A percentile compares a stretch with the other conserved stretches of the same genome.
Evolutionary conservation across 148 eudicot species (phyloP).

Genomic region (Beta vulgaris): DNA sequence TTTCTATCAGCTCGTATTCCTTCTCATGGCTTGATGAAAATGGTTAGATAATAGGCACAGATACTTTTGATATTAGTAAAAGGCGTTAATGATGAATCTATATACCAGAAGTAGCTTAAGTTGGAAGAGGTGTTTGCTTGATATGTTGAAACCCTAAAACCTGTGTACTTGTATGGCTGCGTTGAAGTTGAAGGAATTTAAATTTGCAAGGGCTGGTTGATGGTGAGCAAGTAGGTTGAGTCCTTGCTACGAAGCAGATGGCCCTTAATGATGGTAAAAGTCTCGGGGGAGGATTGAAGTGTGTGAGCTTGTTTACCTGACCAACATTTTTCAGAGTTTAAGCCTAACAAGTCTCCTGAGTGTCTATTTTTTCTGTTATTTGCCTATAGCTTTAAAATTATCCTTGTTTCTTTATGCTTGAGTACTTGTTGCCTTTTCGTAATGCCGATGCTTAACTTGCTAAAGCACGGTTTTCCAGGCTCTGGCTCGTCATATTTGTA

Average conservation of each 20-base stretch:
- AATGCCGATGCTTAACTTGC: neutral
- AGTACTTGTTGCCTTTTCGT: neutral
- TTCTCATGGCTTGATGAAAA: neutral
- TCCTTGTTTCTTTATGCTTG: neutral
- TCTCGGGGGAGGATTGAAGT: too few species aligned
- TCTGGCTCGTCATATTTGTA: slow-evolving; percentile 85
- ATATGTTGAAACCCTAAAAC: neutral
- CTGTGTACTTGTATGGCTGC: neutral
- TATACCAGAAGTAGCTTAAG: neutral
- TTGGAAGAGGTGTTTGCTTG: neutral
- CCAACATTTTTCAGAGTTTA: neutral
- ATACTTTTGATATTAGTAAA: neutral
- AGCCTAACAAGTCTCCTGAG: neutral
- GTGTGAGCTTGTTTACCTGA: neutral
- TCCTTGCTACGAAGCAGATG: neutral
- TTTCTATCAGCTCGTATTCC: neutral
- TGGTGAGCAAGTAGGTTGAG: neutral
- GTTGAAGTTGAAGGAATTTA: neutral
- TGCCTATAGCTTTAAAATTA: neutral
- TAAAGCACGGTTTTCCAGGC: slow-evolving; percentile 35
- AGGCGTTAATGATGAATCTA: neutral
- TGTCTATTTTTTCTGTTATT: neutral
- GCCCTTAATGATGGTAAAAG: neutral
- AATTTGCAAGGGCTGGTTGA: neutral
- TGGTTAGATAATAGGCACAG: neutral